A percentile compares a stretch with the other conserved stretches of the same genome.
Conservation (phyloP, 2,329 filamentous ascomycete genomes). For the Exophiala sideris region DNA sequence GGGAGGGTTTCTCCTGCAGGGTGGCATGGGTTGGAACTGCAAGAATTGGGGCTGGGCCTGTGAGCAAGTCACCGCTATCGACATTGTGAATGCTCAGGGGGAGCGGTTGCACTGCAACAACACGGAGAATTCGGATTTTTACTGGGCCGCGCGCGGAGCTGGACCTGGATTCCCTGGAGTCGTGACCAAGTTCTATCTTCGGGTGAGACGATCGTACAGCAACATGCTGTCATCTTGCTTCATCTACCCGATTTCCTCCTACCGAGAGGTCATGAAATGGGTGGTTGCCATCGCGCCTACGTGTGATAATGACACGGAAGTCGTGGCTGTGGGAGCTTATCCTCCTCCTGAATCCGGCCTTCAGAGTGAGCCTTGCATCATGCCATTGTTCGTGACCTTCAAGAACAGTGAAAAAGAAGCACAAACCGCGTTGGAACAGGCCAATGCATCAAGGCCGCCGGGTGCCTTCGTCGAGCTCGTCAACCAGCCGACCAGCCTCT, state of each 20-base stretch:
- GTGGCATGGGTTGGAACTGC: slow-evolving; percentile 59
- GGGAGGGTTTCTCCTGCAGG: slow-evolving; percentile 56
- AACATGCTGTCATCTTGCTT: slow-evolving; percentile 40
- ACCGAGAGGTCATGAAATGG: slow-evolving; percentile 49
- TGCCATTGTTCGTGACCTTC: slow-evolving; percentile 10
- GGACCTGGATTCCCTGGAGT: slow-evolving; percentile 54
- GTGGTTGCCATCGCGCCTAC: slow-evolving; percentile 37
- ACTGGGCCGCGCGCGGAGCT: slow-evolving; percentile 50
- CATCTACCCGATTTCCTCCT: slow-evolving; percentile 47
- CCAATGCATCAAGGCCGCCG: slow-evolving; percentile 40
- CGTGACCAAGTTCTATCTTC: slow-evolving; percentile 51
- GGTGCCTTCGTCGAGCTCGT: slow-evolving; percentile 39
- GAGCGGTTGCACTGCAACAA: slow-evolving; percentile 36
- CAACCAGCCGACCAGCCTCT: slow-evolving; percentile 41
- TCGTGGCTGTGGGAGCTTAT: slow-evolving; percentile 11
- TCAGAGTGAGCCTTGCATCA: slow-evolving; percentile 11
- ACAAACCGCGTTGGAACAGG: slow-evolving; percentile 33
- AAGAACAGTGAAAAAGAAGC: slow-evolving; percentile 22
- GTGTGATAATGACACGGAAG: slow-evolving; percentile 16
- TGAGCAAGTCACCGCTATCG: slow-evolving; percentile 44
- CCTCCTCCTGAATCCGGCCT: slow-evolving; percentile 8
- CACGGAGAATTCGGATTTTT: slow-evolving; percentile 46
- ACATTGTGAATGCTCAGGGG: slow-evolving; percentile 49
- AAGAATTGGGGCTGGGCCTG: slow-evolving; percentile 58
- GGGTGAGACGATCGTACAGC: slow-evolving; percentile 6